phyloP scores from a whole-genome alignment of 805 yeast genomes.

The Wickerhamiella occidentalis region DNA sequence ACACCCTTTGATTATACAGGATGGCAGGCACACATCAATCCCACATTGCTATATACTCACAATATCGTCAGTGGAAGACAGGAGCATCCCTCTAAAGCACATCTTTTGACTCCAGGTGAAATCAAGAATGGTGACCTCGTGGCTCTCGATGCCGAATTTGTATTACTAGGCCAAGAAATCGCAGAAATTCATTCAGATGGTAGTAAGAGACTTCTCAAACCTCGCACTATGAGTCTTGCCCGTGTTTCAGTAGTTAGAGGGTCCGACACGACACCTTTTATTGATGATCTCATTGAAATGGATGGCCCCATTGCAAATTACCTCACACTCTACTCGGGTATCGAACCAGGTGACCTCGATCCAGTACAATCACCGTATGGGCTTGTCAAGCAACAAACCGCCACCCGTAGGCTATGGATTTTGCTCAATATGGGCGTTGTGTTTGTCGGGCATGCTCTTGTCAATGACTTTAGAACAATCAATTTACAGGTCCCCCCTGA shows the following conservation, averaged over 20 bases:
- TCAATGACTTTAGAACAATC: slow-evolving; percentile 85
- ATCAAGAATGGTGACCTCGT: slow-evolving; percentile 61
- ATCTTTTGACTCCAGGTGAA: slow-evolving; percentile 48
- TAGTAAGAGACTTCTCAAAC: slow-evolving; percentile 51
- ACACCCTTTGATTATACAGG: slow-evolving; percentile 34
- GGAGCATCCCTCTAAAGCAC: slow-evolving; percentile 47
- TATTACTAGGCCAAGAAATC: slow-evolving; percentile 63
- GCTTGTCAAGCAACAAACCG: slow-evolving; percentile 67
- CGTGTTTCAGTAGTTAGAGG: slow-evolving; percentile 72
- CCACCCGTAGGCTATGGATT: slow-evolving; percentile 84
- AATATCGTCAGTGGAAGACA: slow-evolving; percentile 59
- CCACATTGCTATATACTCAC: slow-evolving; percentile 57
- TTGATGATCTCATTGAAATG: slow-evolving; percentile 84
- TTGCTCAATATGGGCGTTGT: slow-evolving; percentile 77
- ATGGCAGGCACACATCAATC: slow-evolving; percentile 44
- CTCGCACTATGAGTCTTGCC: slow-evolving; percentile 68
- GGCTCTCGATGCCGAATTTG: slow-evolving; percentile 97
- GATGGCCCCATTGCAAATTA: slow-evolving; percentile 61
- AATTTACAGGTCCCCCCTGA: slow-evolving; percentile 74
- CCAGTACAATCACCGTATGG: slow-evolving; percentile 50
- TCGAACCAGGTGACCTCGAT: slow-evolving; percentile 80
- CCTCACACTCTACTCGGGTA: slow-evolving; percentile 86
- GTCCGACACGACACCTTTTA: slow-evolving; percentile 52
- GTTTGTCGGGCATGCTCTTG: slow-evolving; percentile 89
- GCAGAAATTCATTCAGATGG: slow-evolving; percentile 71